Base-by-base conservation (phyloP, 1,284 basidiomycete species). In the Phaffia rhodozyma region DNA sequence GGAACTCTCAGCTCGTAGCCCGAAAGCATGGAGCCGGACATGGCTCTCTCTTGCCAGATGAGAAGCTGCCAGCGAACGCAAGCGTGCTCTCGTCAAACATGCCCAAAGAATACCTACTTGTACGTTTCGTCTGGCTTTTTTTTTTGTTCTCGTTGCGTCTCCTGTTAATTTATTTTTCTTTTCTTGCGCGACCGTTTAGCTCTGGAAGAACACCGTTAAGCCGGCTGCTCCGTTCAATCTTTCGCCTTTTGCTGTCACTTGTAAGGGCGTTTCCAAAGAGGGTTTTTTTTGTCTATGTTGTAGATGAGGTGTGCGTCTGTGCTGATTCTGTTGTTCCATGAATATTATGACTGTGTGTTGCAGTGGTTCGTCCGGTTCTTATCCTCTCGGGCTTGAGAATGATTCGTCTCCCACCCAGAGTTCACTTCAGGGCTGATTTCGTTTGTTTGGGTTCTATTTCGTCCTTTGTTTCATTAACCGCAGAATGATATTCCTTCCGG, bases 171-270 rank as follows among this genome's bases (percentile, higher is more conserved):
- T 92, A 29, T 27, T 34, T 48, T 21, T 2, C 55, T 58, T 25
- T 52, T 49, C 25, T 29, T n/a, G 11, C 47, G n/a, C 29, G 48
- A 23, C 34, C 27, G 29, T 30, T 21, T 50, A 63, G 13, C 82
- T 98, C 3, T 98, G 94, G 94, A 82, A 89, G 67, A 97, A 97
- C 78, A 91, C 89, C 43, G 83, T 84, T 64, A 96, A 94, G 74
- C 85, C 85, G 0, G 72, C 78, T 1, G 84, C 86, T 48, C 92
- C 91, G 0, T 96, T 96, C 80, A 97, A 97, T 76, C 81, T 98
- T 32, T 96, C 93, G 0, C 92, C 92, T 0, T 98, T 88, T 73
- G 92, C 94, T 4, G 84, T 97, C 68, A 91, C 91, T 2, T 79
- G 97, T 61, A 94, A 94, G 73, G 91, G 93, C 4, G 84, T 97